These are phyloP conservation scores for Hymenoscyphus scutula DNA, from an alignment of 2,329 filamentous ascomycete genomes.

Conservation along the genomic window DNA sequence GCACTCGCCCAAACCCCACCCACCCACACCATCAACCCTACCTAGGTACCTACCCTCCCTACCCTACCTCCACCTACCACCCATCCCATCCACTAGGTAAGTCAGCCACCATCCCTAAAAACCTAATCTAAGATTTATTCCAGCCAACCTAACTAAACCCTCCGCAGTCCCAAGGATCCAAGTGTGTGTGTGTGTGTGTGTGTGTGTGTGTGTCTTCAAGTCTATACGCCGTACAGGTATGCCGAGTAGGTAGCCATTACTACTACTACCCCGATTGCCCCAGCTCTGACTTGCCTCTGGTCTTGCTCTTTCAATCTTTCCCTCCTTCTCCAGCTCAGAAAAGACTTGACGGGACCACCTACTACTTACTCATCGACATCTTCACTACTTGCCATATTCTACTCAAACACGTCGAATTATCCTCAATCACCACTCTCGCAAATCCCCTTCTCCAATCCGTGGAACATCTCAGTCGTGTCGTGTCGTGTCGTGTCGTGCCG, in stretches of 20 bases:
- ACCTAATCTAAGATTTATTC: conserved; percentile 16
- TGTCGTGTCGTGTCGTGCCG: not conserved
- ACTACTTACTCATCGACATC: too few relatives aligned
- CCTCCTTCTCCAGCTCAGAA: not conserved
- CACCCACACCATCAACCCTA: too few relatives aligned
- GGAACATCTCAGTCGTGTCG: too few relatives aligned
- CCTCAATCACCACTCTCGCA: too few relatives aligned
- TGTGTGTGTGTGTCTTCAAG: too few relatives aligned
- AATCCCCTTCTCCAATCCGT: not conserved
- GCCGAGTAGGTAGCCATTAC: conserved; percentile 5
- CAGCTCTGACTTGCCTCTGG: not conserved
- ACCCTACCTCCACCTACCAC: too few relatives aligned
- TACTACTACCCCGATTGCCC: not conserved
- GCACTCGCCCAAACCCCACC: too few relatives aligned
- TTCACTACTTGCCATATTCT: not conserved
- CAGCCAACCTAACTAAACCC: not conserved
- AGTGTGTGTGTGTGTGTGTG: too few relatives aligned
- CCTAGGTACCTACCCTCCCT: too few relatives aligned
- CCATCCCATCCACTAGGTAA: too few relatives aligned
- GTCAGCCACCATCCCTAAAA: too few relatives aligned
- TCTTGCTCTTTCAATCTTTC: not conserved
- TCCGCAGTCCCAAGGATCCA: not conserved
- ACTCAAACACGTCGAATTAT: not conserved
- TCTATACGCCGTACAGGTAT: too few relatives aligned
- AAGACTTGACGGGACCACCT: not conserved